Percentiles rank a stretch among this genome's conserved stretches.
Evolutionary conservation across 495 filamentous ascomycete species (phyloP).

Genomic region (Penicillium mononematosum): DNA sequence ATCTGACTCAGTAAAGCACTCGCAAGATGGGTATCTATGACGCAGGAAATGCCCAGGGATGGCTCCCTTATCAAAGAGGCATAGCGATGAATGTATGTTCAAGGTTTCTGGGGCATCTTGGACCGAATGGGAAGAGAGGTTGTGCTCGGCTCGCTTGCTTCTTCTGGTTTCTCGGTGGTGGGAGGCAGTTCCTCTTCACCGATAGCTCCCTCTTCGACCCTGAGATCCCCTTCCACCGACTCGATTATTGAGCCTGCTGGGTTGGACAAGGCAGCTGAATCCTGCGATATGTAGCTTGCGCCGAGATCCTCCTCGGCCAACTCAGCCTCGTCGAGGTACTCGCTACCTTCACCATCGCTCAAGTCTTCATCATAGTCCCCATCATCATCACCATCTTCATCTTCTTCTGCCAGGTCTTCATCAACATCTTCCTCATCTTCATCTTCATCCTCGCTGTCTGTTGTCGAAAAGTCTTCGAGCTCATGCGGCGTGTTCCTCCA

Average conservation of each 20-base stretch:
- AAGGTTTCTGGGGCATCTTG: constrained; percentile 18
- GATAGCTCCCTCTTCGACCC: constrained; percentile 15
- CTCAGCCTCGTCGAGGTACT: constrained; percentile 47
- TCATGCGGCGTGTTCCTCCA: constrained; percentile 76
- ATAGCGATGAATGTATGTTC: constrained; percentile 15
- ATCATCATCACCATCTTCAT: constrained; percentile 41
- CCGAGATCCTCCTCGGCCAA: constrained; percentile 47
- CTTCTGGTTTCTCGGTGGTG: constrained; percentile 7
- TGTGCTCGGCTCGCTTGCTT: constrained; percentile 3
- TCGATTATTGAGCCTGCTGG: constrained; percentile 43
- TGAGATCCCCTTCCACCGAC: constrained; percentile 29
- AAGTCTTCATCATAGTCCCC: constrained; percentile 40
- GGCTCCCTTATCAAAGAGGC: constrained; percentile 1
- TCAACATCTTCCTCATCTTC: constrained; percentile 46
- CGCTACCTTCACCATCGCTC: constrained; percentile 42
- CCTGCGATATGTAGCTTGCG: constrained; percentile 60
- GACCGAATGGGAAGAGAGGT: constrained; percentile 28
- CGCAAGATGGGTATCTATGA: constrained; percentile 19
- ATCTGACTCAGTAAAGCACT: constrained; percentile 15
- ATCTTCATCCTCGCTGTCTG: constrained; percentile 61
- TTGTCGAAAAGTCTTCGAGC: constrained; percentile 75
- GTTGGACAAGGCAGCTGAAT: constrained; percentile 51
- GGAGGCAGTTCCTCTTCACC: constrained; percentile 17
- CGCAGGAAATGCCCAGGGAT: constrained; percentile 9
- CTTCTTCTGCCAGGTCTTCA: constrained; percentile 44